A percentile compares a stretch with the other conserved stretches of the same genome.
phyloP scores from a whole-genome alignment of 2,329 filamentous ascomycete species.

The Phyllosticta paracitricarpa region DNA sequence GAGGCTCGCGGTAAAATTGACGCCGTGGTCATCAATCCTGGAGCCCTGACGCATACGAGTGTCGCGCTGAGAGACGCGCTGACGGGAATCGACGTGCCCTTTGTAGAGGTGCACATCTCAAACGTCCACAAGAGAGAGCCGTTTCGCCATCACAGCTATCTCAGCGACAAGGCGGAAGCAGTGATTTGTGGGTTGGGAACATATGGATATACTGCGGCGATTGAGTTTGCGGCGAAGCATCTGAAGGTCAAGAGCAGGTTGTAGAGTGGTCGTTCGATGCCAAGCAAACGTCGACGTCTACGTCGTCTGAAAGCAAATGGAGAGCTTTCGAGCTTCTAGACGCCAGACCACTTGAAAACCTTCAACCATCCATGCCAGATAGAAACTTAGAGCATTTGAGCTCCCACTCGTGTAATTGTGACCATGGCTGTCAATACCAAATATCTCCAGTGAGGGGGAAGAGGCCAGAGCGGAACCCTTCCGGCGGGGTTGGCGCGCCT shows the following conservation, averaged over 20 bases:
- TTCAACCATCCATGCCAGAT: no score
- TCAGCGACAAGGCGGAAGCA: conserved; percentile 65
- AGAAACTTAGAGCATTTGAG: no score
- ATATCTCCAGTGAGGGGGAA: neutral
- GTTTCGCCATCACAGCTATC: conserved; percentile 59
- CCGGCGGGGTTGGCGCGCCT: conserved; percentile 2
- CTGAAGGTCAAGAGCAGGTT: conserved; percentile 15
- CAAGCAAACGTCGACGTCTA: no score
- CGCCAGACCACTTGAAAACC: no score
- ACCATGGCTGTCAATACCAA: no score
- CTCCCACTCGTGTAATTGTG: no score
- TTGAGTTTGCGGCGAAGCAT: conserved; percentile 31
- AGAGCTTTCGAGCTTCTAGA: no score
- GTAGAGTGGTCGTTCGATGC: neutral
- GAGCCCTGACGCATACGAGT: conserved; percentile 65
- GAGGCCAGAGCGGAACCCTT: neutral
- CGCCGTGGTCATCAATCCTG: conserved; percentile 66
- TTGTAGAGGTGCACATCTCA: conserved; percentile 67
- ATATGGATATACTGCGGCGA: conserved; percentile 38
- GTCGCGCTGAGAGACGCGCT: conserved; percentile 68
- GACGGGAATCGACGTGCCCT: conserved; percentile 58
- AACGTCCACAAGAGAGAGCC: conserved; percentile 64
- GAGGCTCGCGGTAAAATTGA: conserved; percentile 50
- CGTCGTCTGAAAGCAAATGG: neutral
- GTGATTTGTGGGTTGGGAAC: conserved; percentile 58